Conservation (phyloP, 2,329 filamentous ascomycete species). For the Basipetospora chlamydospora region DNA sequence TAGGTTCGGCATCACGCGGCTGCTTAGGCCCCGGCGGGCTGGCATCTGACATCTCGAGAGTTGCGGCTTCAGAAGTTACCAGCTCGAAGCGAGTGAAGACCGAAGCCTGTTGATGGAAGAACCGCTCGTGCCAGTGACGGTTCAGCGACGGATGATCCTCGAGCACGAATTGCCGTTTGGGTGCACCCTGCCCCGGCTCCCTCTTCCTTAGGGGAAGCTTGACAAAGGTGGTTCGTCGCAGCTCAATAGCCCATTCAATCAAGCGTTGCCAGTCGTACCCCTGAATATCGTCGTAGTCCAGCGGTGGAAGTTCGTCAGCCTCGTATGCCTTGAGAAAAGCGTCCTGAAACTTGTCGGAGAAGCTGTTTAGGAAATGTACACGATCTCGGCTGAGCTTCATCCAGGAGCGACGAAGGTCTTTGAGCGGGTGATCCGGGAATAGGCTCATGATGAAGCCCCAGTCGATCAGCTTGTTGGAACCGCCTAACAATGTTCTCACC, state of each 20-base stretch:
- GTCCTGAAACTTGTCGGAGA: constrained; percentile 47
- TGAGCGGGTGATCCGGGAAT: constrained; percentile 38
- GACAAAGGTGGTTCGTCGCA: constrained; percentile 28
- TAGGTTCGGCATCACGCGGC: neutral
- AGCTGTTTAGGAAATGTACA: constrained; percentile 8
- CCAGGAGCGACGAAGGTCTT: constrained; percentile 42
- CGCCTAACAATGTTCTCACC: constrained; percentile 43
- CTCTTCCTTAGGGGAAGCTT: constrained; percentile 32
- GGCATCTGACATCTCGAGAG: constrained; percentile 12
- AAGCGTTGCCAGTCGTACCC: constrained; percentile 55
- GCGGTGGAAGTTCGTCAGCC: constrained; percentile 39
- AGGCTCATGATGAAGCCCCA: constrained; percentile 43
- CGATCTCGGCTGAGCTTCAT: constrained; percentile 25
- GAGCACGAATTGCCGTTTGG: constrained; percentile 15
- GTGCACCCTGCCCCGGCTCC: constrained; percentile 6
- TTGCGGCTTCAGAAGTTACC: constrained; percentile 31
- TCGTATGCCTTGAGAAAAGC: constrained; percentile 54
- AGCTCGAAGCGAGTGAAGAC: constrained; percentile 44
- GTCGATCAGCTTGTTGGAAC: constrained; percentile 43
- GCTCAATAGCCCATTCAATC: constrained; percentile 50
- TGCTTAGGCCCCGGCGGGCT: neutral
- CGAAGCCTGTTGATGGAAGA: constrained; percentile 36
- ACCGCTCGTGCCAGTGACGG: constrained; percentile 41
- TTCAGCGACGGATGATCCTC: constrained; percentile 14
- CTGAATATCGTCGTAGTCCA: constrained; percentile 48